Percentiles rank a stretch among this genome's conserved stretches.
Conservation (phyloP, 257 asterid genomes). For the Scutellaria baicalensis region DNA sequence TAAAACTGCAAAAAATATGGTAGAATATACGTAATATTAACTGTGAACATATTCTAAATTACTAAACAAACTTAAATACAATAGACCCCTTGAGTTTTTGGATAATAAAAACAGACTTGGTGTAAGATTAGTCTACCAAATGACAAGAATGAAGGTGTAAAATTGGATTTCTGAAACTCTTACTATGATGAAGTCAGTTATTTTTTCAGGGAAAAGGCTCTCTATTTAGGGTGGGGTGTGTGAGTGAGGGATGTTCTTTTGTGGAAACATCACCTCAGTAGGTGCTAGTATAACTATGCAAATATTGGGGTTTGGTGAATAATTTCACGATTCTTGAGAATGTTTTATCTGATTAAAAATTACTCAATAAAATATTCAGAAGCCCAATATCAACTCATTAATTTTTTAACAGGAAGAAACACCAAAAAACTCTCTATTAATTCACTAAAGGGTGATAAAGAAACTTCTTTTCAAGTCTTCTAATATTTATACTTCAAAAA, state of each 20-base stretch:
- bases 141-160: neutral
- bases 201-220: neutral
- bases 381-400: neutral
- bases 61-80: neutral
- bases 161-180: neutral
- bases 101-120: neutral
- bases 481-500: slow-evolving; percentile 5
- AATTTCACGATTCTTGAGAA: neutral
- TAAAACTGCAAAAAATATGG: neutral
- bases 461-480: slow-evolving; percentile 1
- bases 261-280: neutral
- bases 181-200: neutral
- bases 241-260: neutral
- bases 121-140: neutral
- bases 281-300: neutral
- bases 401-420: neutral
- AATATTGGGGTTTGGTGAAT: neutral
- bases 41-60: neutral
- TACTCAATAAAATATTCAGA: neutral
- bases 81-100: neutral
- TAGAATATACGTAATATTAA: neutral
- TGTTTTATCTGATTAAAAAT: neutral
- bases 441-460: neutral
- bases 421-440: neutral
- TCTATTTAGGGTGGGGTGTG: neutral